Evolutionary conservation across 2,329 filamentous ascomycete species (phyloP).

Genomic region (Dactylellina drechsleri): DNA sequence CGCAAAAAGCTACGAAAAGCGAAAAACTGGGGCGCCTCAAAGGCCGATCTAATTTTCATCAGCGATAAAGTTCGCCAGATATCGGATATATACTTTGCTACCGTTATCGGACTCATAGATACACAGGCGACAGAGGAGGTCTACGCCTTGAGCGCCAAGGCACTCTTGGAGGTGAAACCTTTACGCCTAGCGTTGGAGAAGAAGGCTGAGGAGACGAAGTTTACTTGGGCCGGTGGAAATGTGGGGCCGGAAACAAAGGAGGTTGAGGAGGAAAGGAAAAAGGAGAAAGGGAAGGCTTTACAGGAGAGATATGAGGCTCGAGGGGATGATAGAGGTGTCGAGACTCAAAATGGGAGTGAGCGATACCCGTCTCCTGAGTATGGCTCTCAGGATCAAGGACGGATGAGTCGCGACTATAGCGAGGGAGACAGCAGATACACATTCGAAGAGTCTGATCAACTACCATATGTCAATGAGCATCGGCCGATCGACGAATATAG

Average conservation of each 20-base stretch:
- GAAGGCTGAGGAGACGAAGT: background rate
- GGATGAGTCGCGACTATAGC: too few species aligned
- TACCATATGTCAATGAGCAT: too few species aligned
- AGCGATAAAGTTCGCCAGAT: conserved; percentile 12
- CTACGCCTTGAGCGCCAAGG: conserved; percentile 9
- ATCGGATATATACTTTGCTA: background rate
- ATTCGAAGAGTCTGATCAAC: too few species aligned
- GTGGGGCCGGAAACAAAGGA: background rate
- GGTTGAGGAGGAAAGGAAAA: background rate
- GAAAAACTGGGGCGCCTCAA: background rate
- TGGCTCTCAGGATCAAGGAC: too few species aligned
- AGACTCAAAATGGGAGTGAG: too few species aligned
- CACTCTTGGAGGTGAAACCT: conserved; percentile 6
- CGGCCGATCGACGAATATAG: too few species aligned
- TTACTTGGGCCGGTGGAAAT: background rate
- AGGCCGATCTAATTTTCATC: background rate
- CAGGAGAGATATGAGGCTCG: background rate
- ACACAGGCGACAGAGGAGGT: conserved; percentile 7
- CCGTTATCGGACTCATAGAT: conserved; percentile 10
- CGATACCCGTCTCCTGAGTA: too few species aligned
- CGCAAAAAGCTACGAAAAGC: conserved; percentile 24
- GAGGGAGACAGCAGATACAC: too few species aligned
- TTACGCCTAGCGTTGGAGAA: conserved; percentile 4
- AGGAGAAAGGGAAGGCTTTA: background rate
- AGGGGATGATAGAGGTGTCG: background rate